A percentile compares a stretch with the other conserved stretches of the same genome.
These are phyloP conservation scores for Coffea humblotiana DNA, from an alignment of 305 asterid genomes.

Conservation along the genomic window DNA sequence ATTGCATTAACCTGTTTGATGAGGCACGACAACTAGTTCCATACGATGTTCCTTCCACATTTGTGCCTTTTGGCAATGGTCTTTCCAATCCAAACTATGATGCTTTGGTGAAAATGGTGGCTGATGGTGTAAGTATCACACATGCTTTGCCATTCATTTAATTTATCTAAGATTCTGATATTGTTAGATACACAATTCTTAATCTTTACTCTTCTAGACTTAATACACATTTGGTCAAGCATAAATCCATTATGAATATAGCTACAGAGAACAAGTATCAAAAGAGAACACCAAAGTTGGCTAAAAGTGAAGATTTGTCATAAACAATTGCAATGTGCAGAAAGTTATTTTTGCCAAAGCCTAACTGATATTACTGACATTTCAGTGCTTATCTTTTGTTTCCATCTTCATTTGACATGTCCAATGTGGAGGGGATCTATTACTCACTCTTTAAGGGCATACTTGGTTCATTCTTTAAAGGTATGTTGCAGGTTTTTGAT, in stretches of 20 bases:
- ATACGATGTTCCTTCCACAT: constrained; percentile 35
- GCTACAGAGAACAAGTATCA: background rate
- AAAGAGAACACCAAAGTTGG: background rate
- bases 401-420: background rate
- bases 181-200: background rate
- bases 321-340: background rate
- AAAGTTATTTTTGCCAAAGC: background rate
- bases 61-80: constrained; percentile 34
- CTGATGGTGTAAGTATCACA: constrained; percentile 35
- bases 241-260: background rate
- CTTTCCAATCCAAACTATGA: constrained; percentile 35
- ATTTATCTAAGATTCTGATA: background rate
- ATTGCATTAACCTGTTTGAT: constrained; percentile 39
- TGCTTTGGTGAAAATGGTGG: constrained; percentile 32
- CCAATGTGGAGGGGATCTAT: background rate
- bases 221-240: background rate
- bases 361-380: background rate
- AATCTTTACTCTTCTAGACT: background rate
- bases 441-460: background rate
- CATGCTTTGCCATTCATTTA: background rate
- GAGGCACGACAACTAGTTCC: constrained; percentile 35
- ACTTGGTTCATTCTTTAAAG: background rate
- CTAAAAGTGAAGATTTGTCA: background rate
- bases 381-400: background rate
- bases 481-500: background rate